These are phyloP conservation scores for Pythium apleroticum DNA, from an alignment of 352 stramenopile species.

Conservation along the genomic window DNA sequence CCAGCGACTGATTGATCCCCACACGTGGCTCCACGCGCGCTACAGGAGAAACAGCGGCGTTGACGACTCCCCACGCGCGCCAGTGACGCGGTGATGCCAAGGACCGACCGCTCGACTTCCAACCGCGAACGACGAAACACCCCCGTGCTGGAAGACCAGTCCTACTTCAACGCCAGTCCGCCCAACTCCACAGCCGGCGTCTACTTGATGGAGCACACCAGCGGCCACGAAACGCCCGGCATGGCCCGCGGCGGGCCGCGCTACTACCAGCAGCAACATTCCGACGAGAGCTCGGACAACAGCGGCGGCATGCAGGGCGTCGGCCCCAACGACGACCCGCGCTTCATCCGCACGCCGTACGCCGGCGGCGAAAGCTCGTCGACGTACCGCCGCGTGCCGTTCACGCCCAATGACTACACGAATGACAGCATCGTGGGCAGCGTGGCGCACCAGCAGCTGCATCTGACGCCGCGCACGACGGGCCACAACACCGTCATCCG, in stretches of 20 bases:
- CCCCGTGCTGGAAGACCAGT: conserved; percentile 72
- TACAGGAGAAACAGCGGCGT: conserved; percentile 21
- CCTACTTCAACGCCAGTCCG: conserved; percentile 51
- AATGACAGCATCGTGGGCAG: conserved; percentile 44
- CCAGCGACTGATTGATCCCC: background rate
- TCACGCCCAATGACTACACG: conserved; percentile 30
- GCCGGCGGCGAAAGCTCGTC: conserved; percentile 48
- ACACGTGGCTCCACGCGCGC: background rate
- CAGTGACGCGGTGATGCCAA: conserved; percentile 26
- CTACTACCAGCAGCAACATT: conserved; percentile 38
- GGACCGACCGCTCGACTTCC: conserved; percentile 19
- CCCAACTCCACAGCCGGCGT: conserved; percentile 40
- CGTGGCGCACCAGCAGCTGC: conserved; percentile 50
- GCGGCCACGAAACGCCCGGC: conserved; percentile 31
- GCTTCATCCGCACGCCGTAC: conserved; percentile 39
- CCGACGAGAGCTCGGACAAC: conserved; percentile 3
- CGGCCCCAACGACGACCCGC: conserved; percentile 27
- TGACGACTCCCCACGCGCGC: conserved; percentile 1
- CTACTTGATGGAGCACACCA: conserved; percentile 70
- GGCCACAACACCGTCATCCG: conserved; percentile 81
- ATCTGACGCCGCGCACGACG: conserved; percentile 56
- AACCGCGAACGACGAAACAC: conserved; percentile 48
- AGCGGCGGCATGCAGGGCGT: background rate
- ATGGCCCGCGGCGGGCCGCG: conserved; percentile 28
- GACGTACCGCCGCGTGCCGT: conserved; percentile 35